Percentiles rank a stretch among this genome's conserved stretches.
Evolutionary conservation across 2,329 filamentous ascomycete species (phyloP).

Genomic region (Trichoderma asperellum): DNA sequence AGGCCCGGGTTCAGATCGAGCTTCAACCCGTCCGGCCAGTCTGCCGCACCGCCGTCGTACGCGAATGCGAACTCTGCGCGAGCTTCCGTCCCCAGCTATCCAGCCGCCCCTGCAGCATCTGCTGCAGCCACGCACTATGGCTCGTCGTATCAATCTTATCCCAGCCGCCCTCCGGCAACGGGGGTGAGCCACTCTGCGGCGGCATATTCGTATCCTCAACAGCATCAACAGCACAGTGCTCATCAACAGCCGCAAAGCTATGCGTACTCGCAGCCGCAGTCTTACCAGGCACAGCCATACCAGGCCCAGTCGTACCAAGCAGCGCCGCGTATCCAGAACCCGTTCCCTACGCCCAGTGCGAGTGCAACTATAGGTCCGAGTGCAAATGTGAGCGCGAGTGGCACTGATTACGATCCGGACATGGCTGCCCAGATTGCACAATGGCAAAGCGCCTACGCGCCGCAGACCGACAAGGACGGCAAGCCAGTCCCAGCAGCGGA

Average conservation of each 20-base stretch:
- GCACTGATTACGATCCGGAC: conserved; percentile 68
- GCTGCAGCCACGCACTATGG: conserved; percentile 49
- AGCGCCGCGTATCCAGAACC: conserved; percentile 75
- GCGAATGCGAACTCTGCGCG: conserved; percentile 35
- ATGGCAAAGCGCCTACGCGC: conserved; percentile 88
- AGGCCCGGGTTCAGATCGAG: conserved; percentile 53
- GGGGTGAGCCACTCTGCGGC: conserved; percentile 37
- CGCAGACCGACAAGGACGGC: conserved; percentile 51
- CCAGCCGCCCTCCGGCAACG: conserved; percentile 34
- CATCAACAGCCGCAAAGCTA: conserved; percentile 39
- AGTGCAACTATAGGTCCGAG: conserved; percentile 31
- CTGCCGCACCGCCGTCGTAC: conserved; percentile 46
- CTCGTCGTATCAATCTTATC: conserved; percentile 47
- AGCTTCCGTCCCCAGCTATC: conserved; percentile 35
- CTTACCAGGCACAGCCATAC: conserved; percentile 33
- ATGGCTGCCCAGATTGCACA: conserved; percentile 90
- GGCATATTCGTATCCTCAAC: conserved; percentile 36
- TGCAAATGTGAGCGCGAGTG: conserved; percentile 9
- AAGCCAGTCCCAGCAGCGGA: conserved; percentile 38
- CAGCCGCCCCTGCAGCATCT: conserved; percentile 40
- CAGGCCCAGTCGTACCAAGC: conserved; percentile 50
- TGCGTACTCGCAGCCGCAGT: conserved; percentile 37
- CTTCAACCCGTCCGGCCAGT: conserved; percentile 49
- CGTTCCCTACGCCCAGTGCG: conserved; percentile 69
- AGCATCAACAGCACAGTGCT: conserved; percentile 35